Evolutionary conservation across 352 stramenopile species (phyloP), one percentile per base, ranked within the genome.

Genomic region (Globisporangium camurandrum): DNA sequence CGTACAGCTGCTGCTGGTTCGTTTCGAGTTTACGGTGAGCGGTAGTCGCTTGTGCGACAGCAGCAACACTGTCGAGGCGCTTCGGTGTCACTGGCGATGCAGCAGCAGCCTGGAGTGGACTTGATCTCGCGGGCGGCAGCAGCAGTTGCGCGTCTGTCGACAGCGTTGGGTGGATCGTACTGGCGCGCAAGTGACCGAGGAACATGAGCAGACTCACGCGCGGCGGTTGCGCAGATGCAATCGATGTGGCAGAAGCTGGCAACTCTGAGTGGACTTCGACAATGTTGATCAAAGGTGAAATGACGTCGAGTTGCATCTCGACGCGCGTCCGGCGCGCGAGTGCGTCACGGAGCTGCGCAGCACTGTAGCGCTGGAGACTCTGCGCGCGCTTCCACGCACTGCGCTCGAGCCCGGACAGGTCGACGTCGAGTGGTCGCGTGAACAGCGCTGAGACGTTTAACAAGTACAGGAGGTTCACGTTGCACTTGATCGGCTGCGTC

Each of bases 401-500:
- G 14, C 86, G 68, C 49, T 88, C 66, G 23, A 92, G 62, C 7
- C 78, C 71, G 2, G 70, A 83, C 49, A 93, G 58, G 64, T 93
- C 80, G 28, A 93, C 78, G 43, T 86, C 74, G 12, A 76, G 63
- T 31, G 83, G 83, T 1, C 77, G 74, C 19, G 75, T 69, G 50
- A 93, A 92, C 17, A 92, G 84, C 16, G 69, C 57, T 17, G 76
- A 58, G 0, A 91, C 63, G 40, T 74, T 57, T 5, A 93, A 67
- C 39, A 92, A 54, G 48, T 87, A 87, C 46, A 82, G 77, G 44
- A 90, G 37, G 42, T 88, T 85, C 14, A 90, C 67, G 45, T 84
- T 78, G 54, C 74, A 88, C 56, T 86, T 86, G 51, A 93, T 83
- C 1, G 79, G 74, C 56, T 93, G 82, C 7, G 80, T 86, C 39